Base-by-base conservation (phyloP, 495 filamentous ascomycete genomes). In the Penicillium ochrochloron region DNA sequence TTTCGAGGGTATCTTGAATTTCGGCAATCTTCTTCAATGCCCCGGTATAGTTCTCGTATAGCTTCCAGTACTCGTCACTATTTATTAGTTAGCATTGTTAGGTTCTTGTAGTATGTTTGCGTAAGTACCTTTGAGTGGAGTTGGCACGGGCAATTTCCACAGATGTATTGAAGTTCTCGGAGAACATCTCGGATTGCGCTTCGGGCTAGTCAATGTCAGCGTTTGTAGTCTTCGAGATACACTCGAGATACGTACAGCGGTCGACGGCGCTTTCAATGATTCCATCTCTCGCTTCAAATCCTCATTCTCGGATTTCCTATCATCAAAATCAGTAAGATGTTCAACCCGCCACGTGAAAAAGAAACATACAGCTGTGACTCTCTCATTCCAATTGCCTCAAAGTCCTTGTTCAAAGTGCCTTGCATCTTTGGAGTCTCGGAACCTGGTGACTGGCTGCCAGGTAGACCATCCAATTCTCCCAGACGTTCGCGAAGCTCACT, bases 401-500 rank as follows among this genome's bases (percentile, higher is more conserved):
- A 76, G 54, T 82, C 80, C 58, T 80, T 81, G 44, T 79, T 77
- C 27, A 82, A 62, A n/a, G 76, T 81, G 15, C 76, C 78, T 58
- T 78, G 76, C 65, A 80, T 57, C 54, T 75, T 77, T 2, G 79
- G 76, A 35, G 80, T 80, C 35, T 76, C 72, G 23, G 72, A 76
- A 10, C 75, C 77, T 9, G 80, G 73, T 19, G 80, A 80, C 57
- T 74, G 73, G 59, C 75, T 81, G 52, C 78, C 73, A 35, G 78
- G 76, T 4, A 77, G 71, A 21, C 80, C 76, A 60, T 84, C 81
- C 12, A 84, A 62, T 37, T 86, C 83, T 21, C 82, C 79, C 27
- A 86, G 74, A 34, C 80, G 76, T 19, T 84, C 80, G 58, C 85
- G 78, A 10, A 87, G 76, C 58, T 88, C 85, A 62, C 78, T 78